Base-by-base conservation (phyloP, 768 basidiomycete species). In the Lanmaoa rubissima region DNA sequence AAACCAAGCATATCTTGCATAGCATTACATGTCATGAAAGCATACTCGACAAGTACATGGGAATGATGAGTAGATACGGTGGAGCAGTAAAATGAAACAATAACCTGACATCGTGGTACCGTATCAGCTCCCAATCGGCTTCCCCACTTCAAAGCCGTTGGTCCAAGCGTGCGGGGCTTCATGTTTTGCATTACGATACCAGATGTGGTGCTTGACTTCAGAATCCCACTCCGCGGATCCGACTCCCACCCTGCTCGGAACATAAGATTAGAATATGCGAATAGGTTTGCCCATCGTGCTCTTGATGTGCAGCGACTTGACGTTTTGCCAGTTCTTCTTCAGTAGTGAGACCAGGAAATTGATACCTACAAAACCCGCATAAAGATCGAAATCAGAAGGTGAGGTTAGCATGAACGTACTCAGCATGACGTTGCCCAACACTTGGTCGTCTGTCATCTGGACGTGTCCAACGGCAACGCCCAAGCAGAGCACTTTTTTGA, bases 311-410 rank as follows among this genome's bases (percentile, higher is more conserved):
- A 98, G 82, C 51, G 94, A 96, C 80, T 94, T 94, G 80, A 98
- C 89, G 79, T 98, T 99, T 77, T 98, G 97, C 94, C 94, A 93
- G 81, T 96, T 92, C 85, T 99, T 99, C 86, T 98, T 98, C 74
- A 99, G 86, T 59, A 99, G 79, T 19, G 97, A 98, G 70, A 99
- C 94, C 68, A 99, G 84, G 86, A 99, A 99, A 87, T 99, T 99
- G 84, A 98, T 96, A 76, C 92, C 92, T 93, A 38, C 39, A 43
- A 34, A 34, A 28, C n/a, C 28, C 52, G 64, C 60, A 58, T 61
- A 14, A 56, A 5, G 13, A 42, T 50, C 49, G 19, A 39, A 10
- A 46, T 12, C 28, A 19, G 6, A 41, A 39, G 8, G 28, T 45
- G 19, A n/a, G 26, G 17, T 21, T 31, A 28, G 7, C 12, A 34